phyloP scores from a whole-genome alignment of 2,329 filamentous ascomycete species.

The Pseudogymnoascus destructans region DNA sequence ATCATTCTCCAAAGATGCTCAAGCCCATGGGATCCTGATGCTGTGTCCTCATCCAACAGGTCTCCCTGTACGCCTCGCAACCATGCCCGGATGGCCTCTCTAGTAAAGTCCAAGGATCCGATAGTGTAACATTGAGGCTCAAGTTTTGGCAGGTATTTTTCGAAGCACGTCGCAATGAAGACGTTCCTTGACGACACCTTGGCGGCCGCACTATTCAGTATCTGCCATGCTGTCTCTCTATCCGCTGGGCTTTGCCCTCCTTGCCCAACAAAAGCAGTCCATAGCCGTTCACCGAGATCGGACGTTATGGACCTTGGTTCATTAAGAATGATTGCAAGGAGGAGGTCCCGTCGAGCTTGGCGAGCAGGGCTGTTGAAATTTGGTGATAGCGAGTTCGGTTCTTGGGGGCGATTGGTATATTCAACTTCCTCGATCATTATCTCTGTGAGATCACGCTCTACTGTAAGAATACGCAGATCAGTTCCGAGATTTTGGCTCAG shows the following conservation, averaged over 20 bases:
- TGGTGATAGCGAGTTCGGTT: slow-evolving; percentile 21
- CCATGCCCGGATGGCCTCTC: slow-evolving; percentile 35
- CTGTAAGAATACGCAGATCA: slow-evolving; percentile 44
- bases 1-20: slow-evolving; percentile 79
- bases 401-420: slow-evolving; percentile 23
- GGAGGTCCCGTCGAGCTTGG: slow-evolving; percentile 42
- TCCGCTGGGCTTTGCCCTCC: slow-evolving; percentile 45
- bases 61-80: slow-evolving; percentile 34
- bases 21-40: slow-evolving; percentile 38
- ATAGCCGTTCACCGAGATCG: slow-evolving; percentile 51
- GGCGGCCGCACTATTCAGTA: slow-evolving; percentile 39
- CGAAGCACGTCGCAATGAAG: slow-evolving; percentile 42
- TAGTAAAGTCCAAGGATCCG: slow-evolving; percentile 51
- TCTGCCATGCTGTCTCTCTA: slow-evolving; percentile 55
- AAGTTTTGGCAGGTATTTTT: slow-evolving; percentile 43
- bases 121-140: slow-evolving; percentile 44
- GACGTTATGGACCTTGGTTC: slow-evolving; percentile 48
- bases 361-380: slow-evolving; percentile 31
- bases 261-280: slow-evolving; percentile 59
- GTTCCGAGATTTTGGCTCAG: slow-evolving; percentile 33
- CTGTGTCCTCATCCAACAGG: slow-evolving; percentile 38
- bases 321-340: slow-evolving; percentile 43
- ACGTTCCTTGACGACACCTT: slow-evolving; percentile 36
- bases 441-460: slow-evolving; percentile 46
- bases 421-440: slow-evolving; percentile 54